Base-by-base conservation (phyloP, 257 asterid species). In the Catharanthus roseus region DNA sequence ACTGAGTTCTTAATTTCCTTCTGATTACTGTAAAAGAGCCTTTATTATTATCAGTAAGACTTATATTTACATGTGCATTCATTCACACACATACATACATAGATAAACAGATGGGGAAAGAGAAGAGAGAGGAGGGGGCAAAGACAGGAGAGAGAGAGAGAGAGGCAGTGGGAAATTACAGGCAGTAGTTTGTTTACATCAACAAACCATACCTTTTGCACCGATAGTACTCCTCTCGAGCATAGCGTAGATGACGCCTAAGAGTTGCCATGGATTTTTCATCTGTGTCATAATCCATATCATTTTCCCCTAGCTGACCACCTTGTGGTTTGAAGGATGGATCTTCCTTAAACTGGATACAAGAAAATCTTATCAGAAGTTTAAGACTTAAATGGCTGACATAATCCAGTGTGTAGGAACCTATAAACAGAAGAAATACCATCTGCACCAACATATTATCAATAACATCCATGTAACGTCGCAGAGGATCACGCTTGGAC, bases 241-340 rank as follows among this genome's bases (percentile, higher is more conserved):
- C 99, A 69, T 85, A 82, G 67, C 97, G 85, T 67, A 95, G 93
- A 88, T 91, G 90, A 72, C 97, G 90, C 84, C 97, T 89, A 60
- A 95, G 90, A 49, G 96, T 85, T 74, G 99, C 97, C 99, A 95
- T 95, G 65, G 99, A 95, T 83, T 95, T 95, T 80, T 91, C 97
- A 78, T 95, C 99, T 56, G 99, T 86, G 81, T 95, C 99, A 69
- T 95, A 95, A 76, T 95, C 99, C 97, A 95, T 88, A 81, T 95
- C 97, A 84, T 88, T 88, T 84, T 95, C 99, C 68, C 99, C 99
- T 80, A 95, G 72, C 74, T 77, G 89, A 65, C 97, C 99, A 53
- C 99, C 97, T 87, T 91, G 99, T 18, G 99, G 99, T 83, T 95
- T 95, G 86, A 95, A 95, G 56, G 99, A 88, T 73, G 97, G 97